A percentile compares a stretch with the other conserved stretches of the same genome.
Conservation (phyloP, 805 yeast species). For the Saccharomycopsis fodiens region DNA sequence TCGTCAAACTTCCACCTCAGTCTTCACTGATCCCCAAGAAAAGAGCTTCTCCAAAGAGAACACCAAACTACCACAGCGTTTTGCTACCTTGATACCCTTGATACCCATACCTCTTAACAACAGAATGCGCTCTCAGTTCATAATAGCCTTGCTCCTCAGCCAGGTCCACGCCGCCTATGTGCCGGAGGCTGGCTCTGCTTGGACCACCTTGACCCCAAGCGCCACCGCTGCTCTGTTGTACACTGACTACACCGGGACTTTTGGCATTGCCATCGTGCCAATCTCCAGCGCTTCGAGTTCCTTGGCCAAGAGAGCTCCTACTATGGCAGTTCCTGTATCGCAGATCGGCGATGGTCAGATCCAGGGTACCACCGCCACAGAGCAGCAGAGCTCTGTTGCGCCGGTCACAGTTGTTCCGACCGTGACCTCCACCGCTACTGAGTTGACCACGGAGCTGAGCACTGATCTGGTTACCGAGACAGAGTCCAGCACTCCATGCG, state of each 20-base stretch:
- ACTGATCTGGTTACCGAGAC: conserved; percentile 18
- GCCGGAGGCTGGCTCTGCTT: conserved; percentile 45
- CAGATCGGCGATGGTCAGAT: conserved; percentile 22
- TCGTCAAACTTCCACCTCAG: too few species aligned
- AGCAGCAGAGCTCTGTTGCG: conserved; percentile 18
- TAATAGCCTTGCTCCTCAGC: conserved; percentile 27
- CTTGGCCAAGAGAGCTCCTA: conserved; percentile 24
- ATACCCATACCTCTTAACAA: neutral
- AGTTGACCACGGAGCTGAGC: conserved; percentile 19
- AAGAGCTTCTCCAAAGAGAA: too few species aligned
- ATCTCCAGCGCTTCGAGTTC: conserved; percentile 22
- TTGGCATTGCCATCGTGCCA: conserved; percentile 37
- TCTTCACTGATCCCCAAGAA: too few species aligned
- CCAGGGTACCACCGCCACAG: conserved; percentile 25
- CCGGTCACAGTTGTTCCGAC: conserved; percentile 11
- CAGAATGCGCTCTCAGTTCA: neutral
- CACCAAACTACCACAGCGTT: too few species aligned
- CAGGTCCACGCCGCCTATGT: conserved; percentile 51
- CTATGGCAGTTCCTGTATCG: conserved; percentile 21
- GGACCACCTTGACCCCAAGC: conserved; percentile 37
- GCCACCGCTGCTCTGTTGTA: conserved; percentile 32
- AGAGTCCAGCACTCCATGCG: conserved; percentile 19
- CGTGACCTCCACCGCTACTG: conserved; percentile 20
- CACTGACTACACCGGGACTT: conserved; percentile 30
- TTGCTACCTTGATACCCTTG: conserved; percentile 7